These are phyloP conservation scores for Colletotrichum nymphaeae DNA, from an alignment of 2,329 filamentous ascomycete species.

Conservation along the genomic window DNA sequence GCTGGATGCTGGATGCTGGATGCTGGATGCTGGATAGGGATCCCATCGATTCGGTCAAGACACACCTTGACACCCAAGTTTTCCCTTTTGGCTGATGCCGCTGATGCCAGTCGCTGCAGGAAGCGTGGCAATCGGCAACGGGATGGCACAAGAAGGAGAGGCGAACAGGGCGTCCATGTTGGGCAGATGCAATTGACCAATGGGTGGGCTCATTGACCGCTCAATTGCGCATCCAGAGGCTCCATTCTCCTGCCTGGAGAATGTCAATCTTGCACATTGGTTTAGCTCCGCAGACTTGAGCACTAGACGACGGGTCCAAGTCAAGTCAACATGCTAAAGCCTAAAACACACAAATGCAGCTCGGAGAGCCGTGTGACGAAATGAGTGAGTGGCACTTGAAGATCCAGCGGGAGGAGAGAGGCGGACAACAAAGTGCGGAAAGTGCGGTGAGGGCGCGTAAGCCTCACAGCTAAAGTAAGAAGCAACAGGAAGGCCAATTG, in stretches of 20 bases:
- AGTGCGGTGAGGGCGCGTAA: neutral
- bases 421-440: neutral
- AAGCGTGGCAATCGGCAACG: conserved; percentile 5
- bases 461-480: neutral
- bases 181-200: conserved; percentile 27
- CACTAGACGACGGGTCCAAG: neutral
- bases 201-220: conserved; percentile 10
- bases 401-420: neutral
- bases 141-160: conserved; percentile 4
- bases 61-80: neutral
- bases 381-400: neutral
- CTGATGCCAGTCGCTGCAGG: neutral
- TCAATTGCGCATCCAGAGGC: conserved; percentile 8
- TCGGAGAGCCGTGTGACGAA: neutral
- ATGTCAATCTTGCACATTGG: neutral
- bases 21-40: neutral
- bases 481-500: neutral
- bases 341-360: neutral
- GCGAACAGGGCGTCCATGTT: neutral
- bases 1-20: neutral
- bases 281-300: neutral
- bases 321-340: neutral
- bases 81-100: neutral
- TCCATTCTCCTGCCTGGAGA: neutral
- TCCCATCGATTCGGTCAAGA: neutral